Evolutionary conservation across 805 yeast species (phyloP), one percentile per base, ranked within the genome.

Genomic region (Wickerhamomyces strasburgensis): DNA sequence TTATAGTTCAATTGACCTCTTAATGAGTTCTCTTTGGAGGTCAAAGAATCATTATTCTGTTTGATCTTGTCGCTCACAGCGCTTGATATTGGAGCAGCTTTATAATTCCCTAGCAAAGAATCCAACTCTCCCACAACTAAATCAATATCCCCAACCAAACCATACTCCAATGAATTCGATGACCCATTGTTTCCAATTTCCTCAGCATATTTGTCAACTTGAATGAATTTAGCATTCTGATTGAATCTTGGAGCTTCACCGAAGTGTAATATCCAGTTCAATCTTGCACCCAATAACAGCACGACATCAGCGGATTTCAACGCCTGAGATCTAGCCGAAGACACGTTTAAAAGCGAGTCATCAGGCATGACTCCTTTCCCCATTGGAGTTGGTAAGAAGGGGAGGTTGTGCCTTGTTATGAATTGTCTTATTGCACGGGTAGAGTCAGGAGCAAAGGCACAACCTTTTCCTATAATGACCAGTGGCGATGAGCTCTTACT

Each of bases 331-430:
- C 88, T 62, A 4, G 84, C 84, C 3, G 84, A 75, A 0, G 83
- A 72, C 11, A 76, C 67, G 46, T 80, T 80, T 23, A 66, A 51
- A 0, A 48, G 49, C 27, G 60, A 55, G 3, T 56, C 45, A 50
- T 81, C 89, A 3, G 73, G 62, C 1, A 81, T 58, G 1, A 80
- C 74, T 8, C 89, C 89, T 55, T 81, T 81, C 0, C 84, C 89
- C 89, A 81, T 81, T 3, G 89, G 87, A 0, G 88, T 80, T 8
- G 88, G 85, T 33, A 81, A 50, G 46, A 81, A 81, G 1, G 82
- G 75, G 2, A 80, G 34, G 8, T 61, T 49, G 35, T 75, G 71
- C 1, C 36, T 26, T 5, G 52, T 35, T 14, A 80, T 65, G 34
- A 81, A 64, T 0, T 45, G 27, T 2, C 71, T 55, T 7, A 80